A percentile compares a stretch with the other conserved stretches of the same genome.
Evolutionary conservation across 768 basidiomycete genomes (phyloP).

Genomic region (Tylopilus subfusipes): DNA sequence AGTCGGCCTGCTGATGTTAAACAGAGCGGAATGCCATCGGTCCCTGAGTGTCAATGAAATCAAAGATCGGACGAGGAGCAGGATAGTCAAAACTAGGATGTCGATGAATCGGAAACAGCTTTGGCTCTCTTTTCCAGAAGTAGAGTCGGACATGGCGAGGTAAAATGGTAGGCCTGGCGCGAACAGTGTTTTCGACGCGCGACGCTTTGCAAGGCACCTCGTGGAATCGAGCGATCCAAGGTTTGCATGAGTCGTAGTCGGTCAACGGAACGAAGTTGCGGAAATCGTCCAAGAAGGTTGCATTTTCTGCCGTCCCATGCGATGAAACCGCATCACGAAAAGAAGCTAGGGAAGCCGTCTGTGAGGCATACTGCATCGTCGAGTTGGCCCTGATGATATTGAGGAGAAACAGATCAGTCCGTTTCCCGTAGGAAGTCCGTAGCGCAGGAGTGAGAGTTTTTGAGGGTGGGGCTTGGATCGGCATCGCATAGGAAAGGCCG

Average conservation of each 20-base stretch:
- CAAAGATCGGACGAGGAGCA: neutral
- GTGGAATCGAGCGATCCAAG: conserved; percentile 9
- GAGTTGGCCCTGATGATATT: conserved; percentile 1
- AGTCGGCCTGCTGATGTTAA: neutral
- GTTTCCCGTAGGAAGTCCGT: neutral
- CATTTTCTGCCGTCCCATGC: neutral
- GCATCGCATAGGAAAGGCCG: too few species aligned
- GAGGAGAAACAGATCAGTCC: conserved; percentile 3
- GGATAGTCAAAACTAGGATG: neutral
- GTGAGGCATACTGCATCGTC: conserved; percentile 4
- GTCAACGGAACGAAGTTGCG: conserved; percentile 8
- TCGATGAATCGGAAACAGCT: conserved; percentile 6
- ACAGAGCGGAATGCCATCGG: neutral
- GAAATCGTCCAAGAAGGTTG: conserved; percentile 11
- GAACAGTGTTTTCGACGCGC: conserved; percentile 9
- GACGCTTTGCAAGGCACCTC: conserved; percentile 7
- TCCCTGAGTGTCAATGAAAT: neutral
- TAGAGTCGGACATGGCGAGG: conserved; percentile 11
- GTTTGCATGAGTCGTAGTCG: conserved; percentile 11
- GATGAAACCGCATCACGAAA: conserved; percentile 1
- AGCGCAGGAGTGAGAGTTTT: too few species aligned
- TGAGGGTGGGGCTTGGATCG: neutral
- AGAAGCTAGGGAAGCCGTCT: neutral
- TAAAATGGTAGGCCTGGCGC: conserved; percentile 14
- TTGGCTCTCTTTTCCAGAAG: conserved; percentile 11